These are phyloP conservation scores for Monilinia fructicola DNA, from an alignment of 2,329 filamentous ascomycete genomes.

Conservation along the genomic window DNA sequence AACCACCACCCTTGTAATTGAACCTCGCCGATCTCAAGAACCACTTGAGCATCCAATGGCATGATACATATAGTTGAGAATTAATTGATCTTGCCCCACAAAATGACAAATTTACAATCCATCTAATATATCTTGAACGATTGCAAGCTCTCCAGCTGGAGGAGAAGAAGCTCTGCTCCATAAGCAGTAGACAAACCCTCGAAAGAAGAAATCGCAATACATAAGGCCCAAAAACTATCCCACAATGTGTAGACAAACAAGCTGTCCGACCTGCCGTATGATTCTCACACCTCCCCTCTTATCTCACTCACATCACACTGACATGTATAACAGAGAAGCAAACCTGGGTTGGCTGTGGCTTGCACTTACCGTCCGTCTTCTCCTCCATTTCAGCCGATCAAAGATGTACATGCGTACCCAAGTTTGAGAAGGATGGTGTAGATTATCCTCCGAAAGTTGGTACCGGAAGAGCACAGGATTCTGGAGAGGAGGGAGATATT, in stretches of 20 bases:
- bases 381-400: slow-evolving; percentile 49
- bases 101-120: slow-evolving; percentile 1
- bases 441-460: slow-evolving; percentile 54
- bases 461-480: slow-evolving; percentile 28
- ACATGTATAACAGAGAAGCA: slow-evolving; percentile 45
- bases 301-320: slow-evolving; percentile 16
- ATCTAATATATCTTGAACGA: not conserved
- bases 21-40: not conserved
- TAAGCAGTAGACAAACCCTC: not conserved
- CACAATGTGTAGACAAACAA: slow-evolving; percentile 53
- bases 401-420: slow-evolving; percentile 54
- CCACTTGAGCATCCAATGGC: too few relatives aligned
- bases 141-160: too few relatives aligned
- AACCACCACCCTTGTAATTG: too few relatives aligned
- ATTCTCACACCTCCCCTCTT: slow-evolving; percentile 16
- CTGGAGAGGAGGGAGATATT: slow-evolving; percentile 17
- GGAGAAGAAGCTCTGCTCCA: not conserved
- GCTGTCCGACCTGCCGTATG: slow-evolving; percentile 52
- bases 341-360: slow-evolving; percentile 55
- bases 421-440: slow-evolving; percentile 51
- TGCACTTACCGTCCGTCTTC: slow-evolving; percentile 54
- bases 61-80: too few relatives aligned
- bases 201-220: not conserved
- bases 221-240: too few relatives aligned
- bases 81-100: not conserved